Evolutionary conservation across 139 green algal genomes (phyloP), one percentile per base, ranked within the genome.

Genomic region (Limnomonas spitsbergensis): DNA sequence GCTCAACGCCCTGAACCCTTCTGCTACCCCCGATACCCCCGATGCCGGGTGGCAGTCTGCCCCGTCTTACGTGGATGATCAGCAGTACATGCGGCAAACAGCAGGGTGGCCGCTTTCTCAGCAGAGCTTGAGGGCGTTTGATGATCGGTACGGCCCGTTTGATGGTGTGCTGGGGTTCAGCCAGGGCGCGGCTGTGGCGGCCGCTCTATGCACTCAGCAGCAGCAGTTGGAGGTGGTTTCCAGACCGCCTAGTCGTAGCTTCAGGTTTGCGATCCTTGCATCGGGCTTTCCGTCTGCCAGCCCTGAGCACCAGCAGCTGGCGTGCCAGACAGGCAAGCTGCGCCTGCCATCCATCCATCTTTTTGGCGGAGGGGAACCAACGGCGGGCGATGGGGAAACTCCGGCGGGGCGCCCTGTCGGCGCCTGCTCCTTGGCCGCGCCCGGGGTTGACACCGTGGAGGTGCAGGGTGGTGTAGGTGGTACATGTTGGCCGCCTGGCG

Each of bases 91-190:
- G 31, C 70, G 27, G 14, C 91, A 97, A 83, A 89, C 73, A 35
- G 77, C 73, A 24, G 93, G 93, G 2, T 95, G 93, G 93, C 31
- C 56, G 31, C 75, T 84, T 40, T 88, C 86, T 0, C 47, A 42
- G 53, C n/a, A 73, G 0, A 40, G 67, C 4, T 52, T 97, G 75
- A 31, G 73, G 35, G 3, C 40, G 0, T 84, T 81, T 27, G 38
- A 95, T 9, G 1, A 0, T 40, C 53, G 80, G 2, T 40, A 79
- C 4, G 88, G 89, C 0, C 91, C 89, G 0, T 93, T 94, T 73
- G 91, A 97, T 56, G 93, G 93, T 9, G 79, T 97, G 2, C 73
- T 97, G 38, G 93, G 93, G 1, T 97, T 97, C 66, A 95, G 89
- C 2, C 94, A 88, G 76, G 87, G 83, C 0, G 84, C 85, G 0